Conservation (phyloP, 371 early-diverging fungal genomes). For the Nematocida major region DNA sequence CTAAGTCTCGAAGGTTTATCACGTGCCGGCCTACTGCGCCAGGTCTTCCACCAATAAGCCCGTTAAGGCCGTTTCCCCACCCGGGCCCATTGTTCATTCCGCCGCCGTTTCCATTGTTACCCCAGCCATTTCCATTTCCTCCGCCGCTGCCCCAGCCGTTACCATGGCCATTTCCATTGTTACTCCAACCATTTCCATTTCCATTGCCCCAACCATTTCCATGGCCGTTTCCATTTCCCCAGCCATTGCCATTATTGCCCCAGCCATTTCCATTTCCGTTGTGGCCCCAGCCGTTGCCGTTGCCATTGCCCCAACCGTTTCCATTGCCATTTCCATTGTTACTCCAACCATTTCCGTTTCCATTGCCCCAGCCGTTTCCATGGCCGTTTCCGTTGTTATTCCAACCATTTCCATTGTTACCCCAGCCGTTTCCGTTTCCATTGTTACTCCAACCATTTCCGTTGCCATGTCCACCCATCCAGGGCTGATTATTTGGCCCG, state of each 20-base stretch:
- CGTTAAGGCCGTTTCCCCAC: not conserved
- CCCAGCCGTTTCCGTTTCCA: not conserved
- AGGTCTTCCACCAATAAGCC: not conserved
- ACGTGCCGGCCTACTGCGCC: not conserved
- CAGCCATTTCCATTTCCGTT: not conserved
- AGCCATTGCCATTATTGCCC: not conserved
- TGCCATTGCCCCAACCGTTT: not conserved
- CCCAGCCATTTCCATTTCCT: too few relatives aligned
- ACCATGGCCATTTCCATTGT: not conserved
- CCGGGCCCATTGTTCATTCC: not conserved
- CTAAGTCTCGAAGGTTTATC: constrained; percentile 24
- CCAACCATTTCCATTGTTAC: not conserved
- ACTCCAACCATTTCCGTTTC: not conserved
- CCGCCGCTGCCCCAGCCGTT: too few relatives aligned
- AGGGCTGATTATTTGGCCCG: not conserved
- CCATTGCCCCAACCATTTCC: not conserved
- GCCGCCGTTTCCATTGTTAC: not conserved
- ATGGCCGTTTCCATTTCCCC: too few relatives aligned
- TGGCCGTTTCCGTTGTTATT: not conserved
- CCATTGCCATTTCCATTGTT: not conserved
- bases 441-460: not conserved
- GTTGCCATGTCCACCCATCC: not conserved
- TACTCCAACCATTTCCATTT: not conserved
- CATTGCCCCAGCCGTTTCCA: too few relatives aligned
- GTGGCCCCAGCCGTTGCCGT: not conserved